Evolutionary conservation across 1,139 yeast species (phyloP).

Genomic region (Zygosaccharomyces pseudobailii): DNA sequence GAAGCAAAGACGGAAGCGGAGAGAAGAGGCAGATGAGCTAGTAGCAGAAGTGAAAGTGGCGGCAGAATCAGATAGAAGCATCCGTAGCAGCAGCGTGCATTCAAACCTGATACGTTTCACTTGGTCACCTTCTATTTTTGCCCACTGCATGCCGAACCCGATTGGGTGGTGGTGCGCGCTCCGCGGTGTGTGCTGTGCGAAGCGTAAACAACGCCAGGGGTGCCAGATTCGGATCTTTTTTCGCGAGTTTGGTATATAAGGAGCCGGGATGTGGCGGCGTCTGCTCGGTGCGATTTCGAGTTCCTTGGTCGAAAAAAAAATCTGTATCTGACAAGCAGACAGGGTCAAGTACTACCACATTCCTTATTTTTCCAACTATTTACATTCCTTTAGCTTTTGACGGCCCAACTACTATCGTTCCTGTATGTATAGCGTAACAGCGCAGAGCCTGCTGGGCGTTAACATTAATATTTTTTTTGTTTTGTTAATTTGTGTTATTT

Average conservation of each 20-base stretch:
- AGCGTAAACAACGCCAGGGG: slow-evolving; percentile 2
- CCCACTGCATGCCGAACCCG: neutral
- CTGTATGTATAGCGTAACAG: slow-evolving; percentile 1
- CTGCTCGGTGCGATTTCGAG: neutral
- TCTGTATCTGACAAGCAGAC: slow-evolving; percentile 2
- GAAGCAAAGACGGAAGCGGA: neutral
- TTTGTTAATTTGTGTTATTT: neutral
- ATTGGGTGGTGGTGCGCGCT: neutral
- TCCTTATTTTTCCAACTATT: slow-evolving; percentile 18
- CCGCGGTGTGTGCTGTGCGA: neutral
- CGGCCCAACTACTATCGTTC: slow-evolving; percentile 5
- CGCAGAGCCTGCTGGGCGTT: neutral
- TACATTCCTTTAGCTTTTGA: slow-evolving; percentile 17
- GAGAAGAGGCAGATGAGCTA: neutral
- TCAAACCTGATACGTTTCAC: neutral
- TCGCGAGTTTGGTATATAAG: slow-evolving; percentile 5
- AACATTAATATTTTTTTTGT: neutral
- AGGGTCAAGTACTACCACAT: slow-evolving; percentile 7
- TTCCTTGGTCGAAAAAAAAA: neutral
- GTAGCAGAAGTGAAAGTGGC: neutral
- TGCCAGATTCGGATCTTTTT: slow-evolving; percentile 2
- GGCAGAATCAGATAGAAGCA: neutral
- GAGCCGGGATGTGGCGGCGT: slow-evolving; percentile 1
- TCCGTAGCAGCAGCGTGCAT: neutral
- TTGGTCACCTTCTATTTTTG: neutral